phyloP scores from a whole-genome alignment of 129 eudicot species.

The Flaveria ramosissima region DNA sequence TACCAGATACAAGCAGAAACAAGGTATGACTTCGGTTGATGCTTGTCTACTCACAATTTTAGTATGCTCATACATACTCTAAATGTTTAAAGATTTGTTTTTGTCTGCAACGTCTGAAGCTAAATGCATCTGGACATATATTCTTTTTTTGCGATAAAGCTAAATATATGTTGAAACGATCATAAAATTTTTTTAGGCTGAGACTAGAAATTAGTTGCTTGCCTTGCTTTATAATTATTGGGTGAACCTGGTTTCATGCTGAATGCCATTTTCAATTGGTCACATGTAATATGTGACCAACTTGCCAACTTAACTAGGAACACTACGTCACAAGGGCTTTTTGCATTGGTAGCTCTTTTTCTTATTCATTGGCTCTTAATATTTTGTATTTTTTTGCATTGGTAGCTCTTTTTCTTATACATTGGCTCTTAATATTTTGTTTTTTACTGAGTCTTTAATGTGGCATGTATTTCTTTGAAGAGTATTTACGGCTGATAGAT shows the following conservation, averaged over 20 bases:
- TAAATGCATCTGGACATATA: not conserved
- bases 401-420: not conserved
- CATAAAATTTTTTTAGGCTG: too few species aligned
- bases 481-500: constrained; percentile 33
- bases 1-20: not conserved
- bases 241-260: too few species aligned
- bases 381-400: not conserved
- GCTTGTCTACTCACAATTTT: not conserved
- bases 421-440: not conserved
- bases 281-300: not conserved
- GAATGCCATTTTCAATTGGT: not conserved
- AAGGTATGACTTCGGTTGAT: not conserved
- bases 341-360: not conserved
- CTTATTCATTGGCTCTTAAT: not conserved
- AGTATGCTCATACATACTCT: not conserved
- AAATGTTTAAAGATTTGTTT: not conserved
- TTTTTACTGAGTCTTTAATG: not conserved
- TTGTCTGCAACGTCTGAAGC: not conserved
- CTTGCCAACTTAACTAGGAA: not conserved
- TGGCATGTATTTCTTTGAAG: constrained; percentile 21
- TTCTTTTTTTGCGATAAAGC: not conserved
- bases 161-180: not conserved
- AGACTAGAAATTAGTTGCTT: too few species aligned
- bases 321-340: not conserved
- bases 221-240: too few species aligned